Conservation (phyloP, 2,329 filamentous ascomycete species). For the Arthroderma uncinatum region DNA sequence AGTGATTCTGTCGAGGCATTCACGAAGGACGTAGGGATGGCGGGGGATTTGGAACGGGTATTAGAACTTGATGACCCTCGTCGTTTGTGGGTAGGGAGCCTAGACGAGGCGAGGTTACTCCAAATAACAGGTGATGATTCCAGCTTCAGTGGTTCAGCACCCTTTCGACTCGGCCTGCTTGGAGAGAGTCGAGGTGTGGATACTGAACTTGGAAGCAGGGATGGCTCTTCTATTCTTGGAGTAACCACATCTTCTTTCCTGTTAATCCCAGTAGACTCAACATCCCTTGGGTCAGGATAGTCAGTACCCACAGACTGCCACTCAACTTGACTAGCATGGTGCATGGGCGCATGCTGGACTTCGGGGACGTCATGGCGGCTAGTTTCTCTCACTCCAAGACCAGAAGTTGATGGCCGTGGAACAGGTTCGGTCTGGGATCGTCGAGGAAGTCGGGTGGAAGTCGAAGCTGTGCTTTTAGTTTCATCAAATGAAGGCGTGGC, state of each 20-base stretch:
- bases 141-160: constrained; percentile 50
- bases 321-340: neutral
- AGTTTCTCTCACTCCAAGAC: neutral
- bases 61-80: constrained; percentile 37
- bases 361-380: neutral
- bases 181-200: neutral
- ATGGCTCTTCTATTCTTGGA: neutral
- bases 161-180: constrained; percentile 55
- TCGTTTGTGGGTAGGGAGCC: constrained; percentile 40
- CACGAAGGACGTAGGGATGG: constrained; percentile 24
- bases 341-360: neutral
- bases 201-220: neutral
- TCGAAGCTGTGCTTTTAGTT: constrained; percentile 4
- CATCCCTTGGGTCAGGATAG: neutral
- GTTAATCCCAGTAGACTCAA: neutral
- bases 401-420: neutral
- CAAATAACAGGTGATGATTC: constrained; percentile 45
- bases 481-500: constrained; percentile 13
- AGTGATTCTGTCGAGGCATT: constrained; percentile 31
- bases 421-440: constrained; percentile 11
- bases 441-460: constrained; percentile 6
- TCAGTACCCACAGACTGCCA: neutral
- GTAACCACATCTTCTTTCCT: neutral
- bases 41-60: constrained; percentile 21
- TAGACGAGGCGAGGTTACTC: constrained; percentile 43